These are phyloP conservation scores for Tilletiopsis washingtonensis DNA, from an alignment of 1,284 basidiomycete species.

Conservation along the genomic window DNA sequence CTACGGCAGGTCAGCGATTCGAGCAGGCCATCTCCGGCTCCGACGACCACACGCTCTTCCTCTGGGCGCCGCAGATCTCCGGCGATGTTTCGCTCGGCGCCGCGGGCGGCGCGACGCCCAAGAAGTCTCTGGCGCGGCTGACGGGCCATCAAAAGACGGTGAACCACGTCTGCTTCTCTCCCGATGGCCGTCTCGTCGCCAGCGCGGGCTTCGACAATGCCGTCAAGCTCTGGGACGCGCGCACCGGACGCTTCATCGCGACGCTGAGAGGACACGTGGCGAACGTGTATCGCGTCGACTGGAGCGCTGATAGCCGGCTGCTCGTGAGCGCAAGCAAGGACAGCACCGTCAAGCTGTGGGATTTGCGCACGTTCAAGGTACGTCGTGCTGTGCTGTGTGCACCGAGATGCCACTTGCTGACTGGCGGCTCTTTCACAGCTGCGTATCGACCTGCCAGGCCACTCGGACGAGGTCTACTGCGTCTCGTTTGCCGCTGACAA, in stretches of 20 bases:
- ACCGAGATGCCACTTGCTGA: background rate
- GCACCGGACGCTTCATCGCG: slow-evolving; percentile 67
- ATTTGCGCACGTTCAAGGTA: slow-evolving; percentile 58
- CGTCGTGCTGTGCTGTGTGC: slow-evolving; percentile 20
- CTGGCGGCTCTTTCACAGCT: slow-evolving; percentile 53
- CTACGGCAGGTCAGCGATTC: slow-evolving; percentile 55
- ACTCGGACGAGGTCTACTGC: slow-evolving; percentile 96
- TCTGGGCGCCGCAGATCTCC: slow-evolving; percentile 40
- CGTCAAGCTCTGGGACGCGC: slow-evolving; percentile 73
- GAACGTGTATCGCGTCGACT: slow-evolving; percentile 85
- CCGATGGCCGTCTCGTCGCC: slow-evolving; percentile 84
- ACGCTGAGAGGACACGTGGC: slow-evolving; percentile 87
- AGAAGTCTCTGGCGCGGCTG: slow-evolving; percentile 77
- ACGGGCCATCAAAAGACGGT: slow-evolving; percentile 95
- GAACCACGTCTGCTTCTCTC: slow-evolving; percentile 89
- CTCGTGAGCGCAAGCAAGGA: slow-evolving; percentile 92
- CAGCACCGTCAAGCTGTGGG: slow-evolving; percentile 61
- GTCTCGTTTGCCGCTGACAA: slow-evolving; percentile 74
- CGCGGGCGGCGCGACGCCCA: slow-evolving; percentile 61
- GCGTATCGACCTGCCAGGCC: slow-evolving; percentile 84
- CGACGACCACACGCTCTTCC: slow-evolving; percentile 71
- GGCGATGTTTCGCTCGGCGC: slow-evolving; percentile 64
- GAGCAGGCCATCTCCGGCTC: slow-evolving; percentile 65
- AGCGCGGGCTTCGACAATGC: slow-evolving; percentile 86
- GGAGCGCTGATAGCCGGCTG: slow-evolving; percentile 88